Evolutionary conservation across 768 basidiomycete genomes (phyloP).

Genomic region (Trametopsis cervina): DNA sequence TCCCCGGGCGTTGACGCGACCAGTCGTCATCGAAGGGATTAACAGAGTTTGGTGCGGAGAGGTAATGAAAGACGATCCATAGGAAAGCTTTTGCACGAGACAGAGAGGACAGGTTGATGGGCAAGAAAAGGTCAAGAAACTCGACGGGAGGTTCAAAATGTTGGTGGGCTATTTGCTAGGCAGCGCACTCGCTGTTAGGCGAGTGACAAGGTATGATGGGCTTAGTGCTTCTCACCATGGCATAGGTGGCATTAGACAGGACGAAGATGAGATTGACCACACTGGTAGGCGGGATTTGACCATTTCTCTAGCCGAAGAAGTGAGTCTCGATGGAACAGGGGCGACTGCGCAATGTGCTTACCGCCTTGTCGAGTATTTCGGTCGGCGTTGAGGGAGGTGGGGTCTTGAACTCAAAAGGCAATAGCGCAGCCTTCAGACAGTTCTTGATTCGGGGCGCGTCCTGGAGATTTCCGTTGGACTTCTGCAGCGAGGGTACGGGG

Average conservation of each 20-base stretch:
- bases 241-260: slow-evolving; percentile 63
- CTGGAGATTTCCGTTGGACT: slow-evolving; percentile 62
- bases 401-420: slow-evolving; percentile 36
- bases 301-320: slow-evolving; percentile 40
- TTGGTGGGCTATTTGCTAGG: slow-evolving; percentile 25
- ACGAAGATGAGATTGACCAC: slow-evolving; percentile 84
- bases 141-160: slow-evolving; percentile 74
- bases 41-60: slow-evolving; percentile 54
- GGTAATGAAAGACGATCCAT: slow-evolving; percentile 78
- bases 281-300: slow-evolving; percentile 71
- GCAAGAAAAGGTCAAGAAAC: slow-evolving; percentile 81
- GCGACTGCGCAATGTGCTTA: slow-evolving; percentile 26
- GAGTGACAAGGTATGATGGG: not conserved
- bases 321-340: slow-evolving; percentile 7
- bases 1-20: slow-evolving; percentile 47
- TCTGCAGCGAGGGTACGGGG: slow-evolving; percentile 66
- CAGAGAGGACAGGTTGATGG: slow-evolving; percentile 60
- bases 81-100: slow-evolving; percentile 77
- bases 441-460: slow-evolving; percentile 78
- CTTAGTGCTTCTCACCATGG: slow-evolving; percentile 39
- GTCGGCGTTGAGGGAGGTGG: slow-evolving; percentile 42
- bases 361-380: slow-evolving; percentile 49
- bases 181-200: not conserved
- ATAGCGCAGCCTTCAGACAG: slow-evolving; percentile 56
- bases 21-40: slow-evolving; percentile 76